Evolutionary conservation across 257 asterid genomes (phyloP), one percentile per base, ranked within the genome.

Genomic region (Oldenlandia corymbosa): DNA sequence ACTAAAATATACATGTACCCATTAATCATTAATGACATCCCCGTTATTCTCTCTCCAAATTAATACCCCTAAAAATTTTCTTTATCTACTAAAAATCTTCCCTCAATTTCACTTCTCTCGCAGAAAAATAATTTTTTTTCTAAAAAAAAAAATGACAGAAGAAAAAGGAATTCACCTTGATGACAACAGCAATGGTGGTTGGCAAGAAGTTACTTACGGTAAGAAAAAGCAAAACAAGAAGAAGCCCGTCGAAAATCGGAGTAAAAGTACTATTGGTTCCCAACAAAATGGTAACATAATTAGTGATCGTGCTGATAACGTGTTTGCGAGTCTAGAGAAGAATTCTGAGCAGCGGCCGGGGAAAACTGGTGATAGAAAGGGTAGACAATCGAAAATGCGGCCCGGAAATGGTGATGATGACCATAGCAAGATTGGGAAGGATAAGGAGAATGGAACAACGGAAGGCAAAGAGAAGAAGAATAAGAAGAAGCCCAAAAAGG

Each of bases 391-490:
- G 58, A 75, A 60, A 16, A 46, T 57, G 34, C 24, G 53, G 36
- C 10, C 58, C 5, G 74, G 51, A 18, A 46, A 28, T 71, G 76
- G 73, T 21, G 73, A 73, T 21, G 84, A 69, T 8, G 84, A 65
- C n/a, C n/a, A n/a, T 23, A 75, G 77, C 71, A 84, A 72, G 41
- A 69, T 73, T 42, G 72, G 54, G 47, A 52, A 51, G 31, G 56
- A 37, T 42, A 47, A 17, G 36, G 80, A 71, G 79, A 79, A 67
- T 67, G 83, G 81, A 59, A 82, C 36, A 11, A 69, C 54, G 55
- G 88, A 66, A 67, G 86, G 41, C 66, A 73, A 63, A 64, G 83
- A 83, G 83, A 84, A 78, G 80, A 93, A 88, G 75, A 86, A 34
- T 4, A 34, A 88, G 82, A 86, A 88, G 82, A 60, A 68, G 60